These are phyloP conservation scores for Brassica carinata DNA, from an alignment of 345 rosid genomes.

Conservation along the genomic window DNA sequence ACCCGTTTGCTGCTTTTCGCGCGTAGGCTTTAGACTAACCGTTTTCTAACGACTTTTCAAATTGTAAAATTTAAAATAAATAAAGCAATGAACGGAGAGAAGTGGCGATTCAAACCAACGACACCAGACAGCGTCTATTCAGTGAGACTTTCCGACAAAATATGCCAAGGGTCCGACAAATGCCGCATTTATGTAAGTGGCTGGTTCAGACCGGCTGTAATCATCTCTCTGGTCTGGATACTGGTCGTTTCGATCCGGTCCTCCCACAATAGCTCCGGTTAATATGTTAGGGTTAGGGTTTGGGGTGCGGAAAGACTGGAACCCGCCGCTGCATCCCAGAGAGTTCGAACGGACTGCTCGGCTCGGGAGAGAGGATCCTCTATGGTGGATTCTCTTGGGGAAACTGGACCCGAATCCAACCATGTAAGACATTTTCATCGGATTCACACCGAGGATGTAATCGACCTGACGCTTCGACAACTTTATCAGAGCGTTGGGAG, in stretches of 20 bases:
- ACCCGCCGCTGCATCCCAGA: slow-evolving; percentile 58
- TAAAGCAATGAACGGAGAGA: not conserved
- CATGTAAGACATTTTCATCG: slow-evolving; percentile 78
- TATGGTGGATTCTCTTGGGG: slow-evolving; percentile 74
- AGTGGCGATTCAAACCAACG: not conserved
- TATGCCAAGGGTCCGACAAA: slow-evolving; percentile 67
- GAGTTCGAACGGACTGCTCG: slow-evolving; percentile 40
- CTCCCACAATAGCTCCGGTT: slow-evolving; percentile 76
- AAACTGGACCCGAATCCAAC: slow-evolving; percentile 69
- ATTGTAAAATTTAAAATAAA: not conserved
- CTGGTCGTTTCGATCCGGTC: slow-evolving; percentile 62
- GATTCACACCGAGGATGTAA: slow-evolving; percentile 84
- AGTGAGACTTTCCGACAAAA: slow-evolving; percentile 32
- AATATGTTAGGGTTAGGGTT: slow-evolving; percentile 64
- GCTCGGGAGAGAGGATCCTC: slow-evolving; percentile 73
- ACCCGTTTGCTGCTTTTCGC: not conserved
- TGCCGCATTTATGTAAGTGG: slow-evolving; percentile 64
- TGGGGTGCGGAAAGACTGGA: slow-evolving; percentile 40
- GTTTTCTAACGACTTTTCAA: slow-evolving; percentile 5
- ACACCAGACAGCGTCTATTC: not conserved
- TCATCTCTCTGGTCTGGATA: slow-evolving; percentile 58
- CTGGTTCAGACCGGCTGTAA: slow-evolving; percentile 58
- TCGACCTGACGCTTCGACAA: slow-evolving; percentile 81
- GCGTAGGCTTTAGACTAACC: not conserved
- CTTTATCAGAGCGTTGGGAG: slow-evolving; percentile 49